Base-by-base conservation (phyloP, 768 basidiomycete genomes). In the Clavulina sp. region DNA sequence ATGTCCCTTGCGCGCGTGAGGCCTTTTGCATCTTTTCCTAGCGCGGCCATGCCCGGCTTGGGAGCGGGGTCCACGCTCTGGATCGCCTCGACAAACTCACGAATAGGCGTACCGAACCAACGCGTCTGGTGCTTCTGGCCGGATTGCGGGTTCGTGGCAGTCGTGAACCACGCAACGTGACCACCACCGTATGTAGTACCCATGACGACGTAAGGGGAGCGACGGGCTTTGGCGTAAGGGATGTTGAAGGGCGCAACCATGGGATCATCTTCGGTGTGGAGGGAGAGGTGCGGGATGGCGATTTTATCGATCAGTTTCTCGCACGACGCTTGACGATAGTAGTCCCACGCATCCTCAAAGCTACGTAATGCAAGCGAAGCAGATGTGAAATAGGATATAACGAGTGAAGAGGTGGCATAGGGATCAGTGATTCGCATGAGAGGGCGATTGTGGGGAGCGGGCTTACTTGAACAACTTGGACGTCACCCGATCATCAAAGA, bases 181-280 rank as follows among this genome's bases (percentile, higher is more conserved):
- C 62, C 62, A 5, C 61, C 62, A 26, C 24, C 40, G 28, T 43
- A 19, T 4, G 60, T 61, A 13, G 52, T 49, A 5, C 53, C 62
- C 26, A 63, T 55, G 21, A 57, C 52, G 41, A 61, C 52, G 47
- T 55, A 54, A 5, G 57, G 52, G 53, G 60, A 62, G 18, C 18
- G 5, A 2, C 43, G 2, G 9, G 52, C 51, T 6, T 54, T 55
- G 2, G 55, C 55, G 53, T 54, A 47, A 4, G 63, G 62, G 23
- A 63, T 29, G 4, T 51, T 51, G 5, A 50, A 46, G 9, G 24
- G 43, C 26, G 43, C 43, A 30, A 64, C 61, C 50, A 65, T 60
- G 4, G 64, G 64, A 52, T 65, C 64, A 54, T 64, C 61, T 5
- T 57, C 30, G 6, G 62, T 57, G 19, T 61, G 59, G 29, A 65